Evolutionary conservation across 1,139 yeast genomes (phyloP).

Genomic region (Geotrichum armillariae): DNA sequence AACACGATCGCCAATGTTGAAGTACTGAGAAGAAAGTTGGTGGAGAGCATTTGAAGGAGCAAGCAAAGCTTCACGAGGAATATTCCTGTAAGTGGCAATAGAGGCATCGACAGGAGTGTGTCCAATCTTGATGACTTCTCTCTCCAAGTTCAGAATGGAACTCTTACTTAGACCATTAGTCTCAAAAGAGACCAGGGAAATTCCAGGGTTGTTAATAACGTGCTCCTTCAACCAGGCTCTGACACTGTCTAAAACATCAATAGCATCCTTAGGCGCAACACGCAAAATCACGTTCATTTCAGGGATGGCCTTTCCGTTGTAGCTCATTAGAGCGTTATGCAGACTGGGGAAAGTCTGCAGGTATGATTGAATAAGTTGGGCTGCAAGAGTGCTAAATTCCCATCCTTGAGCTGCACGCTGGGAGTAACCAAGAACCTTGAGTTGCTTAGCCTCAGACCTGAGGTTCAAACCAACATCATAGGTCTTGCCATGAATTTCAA

Average conservation of each 20-base stretch:
- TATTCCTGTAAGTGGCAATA: slow-evolving; percentile 61
- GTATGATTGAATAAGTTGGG: slow-evolving; percentile 64
- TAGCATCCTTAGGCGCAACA: slow-evolving; percentile 46
- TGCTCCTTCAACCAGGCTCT: slow-evolving; percentile 47
- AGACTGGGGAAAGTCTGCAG: slow-evolving; percentile 59
- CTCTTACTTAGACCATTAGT: slow-evolving; percentile 75
- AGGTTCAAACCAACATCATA: slow-evolving; percentile 82
- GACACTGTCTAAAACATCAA: slow-evolving; percentile 40
- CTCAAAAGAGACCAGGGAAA: slow-evolving; percentile 69
- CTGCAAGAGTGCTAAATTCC: slow-evolving; percentile 81
- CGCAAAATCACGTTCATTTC: slow-evolving; percentile 43
- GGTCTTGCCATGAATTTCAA: slow-evolving; percentile 56
- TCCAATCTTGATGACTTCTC: slow-evolving; percentile 49
- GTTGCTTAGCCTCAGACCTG: slow-evolving; percentile 76
- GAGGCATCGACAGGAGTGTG: slow-evolving; percentile 27
- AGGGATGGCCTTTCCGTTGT: slow-evolving; percentile 43
- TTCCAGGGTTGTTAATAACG: slow-evolving; percentile 47
- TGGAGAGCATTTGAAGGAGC: slow-evolving; percentile 75
- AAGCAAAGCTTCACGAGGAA: slow-evolving; percentile 82
- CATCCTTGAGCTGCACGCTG: slow-evolving; percentile 67
- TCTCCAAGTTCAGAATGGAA: slow-evolving; percentile 69
- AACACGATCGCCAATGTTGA: slow-evolving; percentile 86
- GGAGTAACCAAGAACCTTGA: slow-evolving; percentile 87
- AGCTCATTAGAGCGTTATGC: slow-evolving; percentile 46
- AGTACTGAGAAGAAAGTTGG: slow-evolving; percentile 70